A percentile compares a stretch with the other conserved stretches of the same genome.
phyloP scores from a whole-genome alignment of 129 eudicot species.

The Pittosporum tobira region DNA sequence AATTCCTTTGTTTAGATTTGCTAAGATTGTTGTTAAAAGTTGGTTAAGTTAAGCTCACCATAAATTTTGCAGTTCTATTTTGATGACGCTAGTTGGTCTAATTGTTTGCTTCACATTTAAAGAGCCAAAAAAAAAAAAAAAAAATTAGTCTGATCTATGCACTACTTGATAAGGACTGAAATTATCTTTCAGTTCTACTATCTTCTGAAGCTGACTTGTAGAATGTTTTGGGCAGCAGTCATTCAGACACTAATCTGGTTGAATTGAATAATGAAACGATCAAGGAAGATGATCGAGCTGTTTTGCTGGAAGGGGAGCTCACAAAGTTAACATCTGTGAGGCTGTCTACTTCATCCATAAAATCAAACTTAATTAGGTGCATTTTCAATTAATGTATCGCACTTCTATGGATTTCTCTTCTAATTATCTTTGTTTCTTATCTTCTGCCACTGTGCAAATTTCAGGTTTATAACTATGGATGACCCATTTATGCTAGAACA shows the following conservation, averaged over 20 bases:
- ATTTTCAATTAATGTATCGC: background rate
- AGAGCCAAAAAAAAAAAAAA: too few relatives aligned
- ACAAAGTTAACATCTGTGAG: constrained; percentile 62
- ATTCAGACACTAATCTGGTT: constrained; percentile 74
- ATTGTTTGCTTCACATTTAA: too few relatives aligned
- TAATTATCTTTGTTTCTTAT: constrained; percentile 5
- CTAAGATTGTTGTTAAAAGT: background rate
- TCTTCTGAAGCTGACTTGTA: constrained; percentile 17
- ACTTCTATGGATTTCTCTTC: background rate
- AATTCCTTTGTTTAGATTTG: background rate
- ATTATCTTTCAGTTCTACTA: too few relatives aligned
- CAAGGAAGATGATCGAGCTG: constrained; percentile 82
- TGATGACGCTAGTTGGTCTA: background rate
- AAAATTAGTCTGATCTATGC: too few relatives aligned
- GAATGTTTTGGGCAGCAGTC: constrained; percentile 41
- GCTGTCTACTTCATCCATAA: constrained; percentile 46
- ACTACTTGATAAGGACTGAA: too few relatives aligned
- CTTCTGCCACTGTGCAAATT: constrained; percentile 18
- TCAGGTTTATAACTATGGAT: constrained; percentile 82
- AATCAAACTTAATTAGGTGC: constrained; percentile 68
- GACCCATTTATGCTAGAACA: constrained; percentile 85
- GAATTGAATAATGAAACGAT: constrained; percentile 47
- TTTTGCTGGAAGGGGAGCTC: constrained; percentile 84
- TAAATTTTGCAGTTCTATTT: background rate
- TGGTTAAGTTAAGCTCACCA: background rate